Evolutionary conservation across 106 monocot genomes (phyloP).

Genomic region (Apostasia shenzhenica): DNA sequence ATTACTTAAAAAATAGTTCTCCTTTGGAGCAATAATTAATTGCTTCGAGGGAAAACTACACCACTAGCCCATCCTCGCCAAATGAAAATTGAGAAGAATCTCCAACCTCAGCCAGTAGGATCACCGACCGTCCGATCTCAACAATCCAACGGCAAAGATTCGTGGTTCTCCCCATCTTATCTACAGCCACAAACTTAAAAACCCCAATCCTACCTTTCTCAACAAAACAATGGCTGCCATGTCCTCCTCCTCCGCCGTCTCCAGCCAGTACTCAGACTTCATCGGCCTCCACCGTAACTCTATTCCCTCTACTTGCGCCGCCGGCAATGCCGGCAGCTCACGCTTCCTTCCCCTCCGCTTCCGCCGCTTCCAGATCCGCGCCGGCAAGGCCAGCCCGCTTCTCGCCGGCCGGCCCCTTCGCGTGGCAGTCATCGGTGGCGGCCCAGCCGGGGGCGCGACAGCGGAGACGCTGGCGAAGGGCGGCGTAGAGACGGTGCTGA

Average conservation of each 20-base stretch:
- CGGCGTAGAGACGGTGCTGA: slow-evolving; percentile 77
- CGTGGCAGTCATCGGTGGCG: slow-evolving; percentile 87
- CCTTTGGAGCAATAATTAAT: no score
- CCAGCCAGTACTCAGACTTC: slow-evolving; percentile 18
- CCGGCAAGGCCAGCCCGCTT: slow-evolving; percentile 44
- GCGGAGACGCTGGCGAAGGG: slow-evolving; percentile 96
- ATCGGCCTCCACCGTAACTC: slow-evolving; percentile 16
- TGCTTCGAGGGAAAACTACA: no score
- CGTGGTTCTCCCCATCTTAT: slow-evolving; percentile 18
- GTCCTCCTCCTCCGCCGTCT: slow-evolving; percentile 25
- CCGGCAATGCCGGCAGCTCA: neutral
- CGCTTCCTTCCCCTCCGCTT: neutral
- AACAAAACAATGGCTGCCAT: slow-evolving; percentile 34
- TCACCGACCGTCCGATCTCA: slow-evolving; percentile 15
- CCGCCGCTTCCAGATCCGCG: slow-evolving; percentile 24
- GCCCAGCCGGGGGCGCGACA: slow-evolving; percentile 70
- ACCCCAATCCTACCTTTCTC: neutral
- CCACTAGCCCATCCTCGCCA: no score
- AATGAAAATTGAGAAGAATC: slow-evolving; percentile 12
- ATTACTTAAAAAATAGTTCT: no score
- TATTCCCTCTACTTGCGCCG: neutral
- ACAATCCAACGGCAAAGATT: slow-evolving; percentile 12
- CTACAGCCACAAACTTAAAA: slow-evolving; percentile 8
- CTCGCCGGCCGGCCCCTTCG: slow-evolving; percentile 49
- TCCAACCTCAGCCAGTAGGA: slow-evolving; percentile 35